Base-by-base conservation (phyloP, 2,329 filamentous ascomycete genomes). In the Colletotrichum neosansevieriae region DNA sequence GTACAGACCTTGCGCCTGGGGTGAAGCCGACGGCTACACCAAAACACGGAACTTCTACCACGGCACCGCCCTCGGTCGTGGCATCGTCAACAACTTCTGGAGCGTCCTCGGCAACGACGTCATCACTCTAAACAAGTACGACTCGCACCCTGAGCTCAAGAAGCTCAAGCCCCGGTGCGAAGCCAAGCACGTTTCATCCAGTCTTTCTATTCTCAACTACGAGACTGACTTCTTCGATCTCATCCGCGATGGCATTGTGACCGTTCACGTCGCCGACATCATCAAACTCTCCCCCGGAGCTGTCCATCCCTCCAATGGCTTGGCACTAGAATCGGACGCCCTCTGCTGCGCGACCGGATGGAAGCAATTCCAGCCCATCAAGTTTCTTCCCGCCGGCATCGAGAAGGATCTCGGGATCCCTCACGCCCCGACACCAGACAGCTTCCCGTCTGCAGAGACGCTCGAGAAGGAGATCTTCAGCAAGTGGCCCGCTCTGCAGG, bases 1-100 rank as follows among this genome's bases (percentile, higher is more conserved):
- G 89, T 89, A 94, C 77, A 90, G 87, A 58, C 92, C 92, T 0
- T 94, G 91, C 74, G 85, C 91, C 13, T 94, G 91, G 89, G 90
- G 89, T 4, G 81, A 83, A 2, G 85, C 84, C 2, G 89, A 89
- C 73, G 90, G 89, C 1, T 91, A 85, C 71, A 79, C 83, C 12
- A 79, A 79, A 11, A 80, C 87, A 2, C 83, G 88, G 3, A 74
- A 77, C 10, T 87, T 91, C 67, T 80, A 89, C 53, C 89, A 92
- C 71, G 80, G 82, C 21, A 91, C 87, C 0, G 77, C 80, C 38
- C 60, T 90, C 2, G 89, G 90, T 2, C 83, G 88, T 0, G 80
- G 79, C 58, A 76, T 91, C 19, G 84, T 88, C 4, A 80, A 85
- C 44, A 75, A 76, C 0, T 91, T 91, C 74, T 92, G 88, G 88